phyloP scores from a whole-genome alignment of 2,329 filamentous ascomycete genomes.

The Aureobasidium zeae region DNA sequence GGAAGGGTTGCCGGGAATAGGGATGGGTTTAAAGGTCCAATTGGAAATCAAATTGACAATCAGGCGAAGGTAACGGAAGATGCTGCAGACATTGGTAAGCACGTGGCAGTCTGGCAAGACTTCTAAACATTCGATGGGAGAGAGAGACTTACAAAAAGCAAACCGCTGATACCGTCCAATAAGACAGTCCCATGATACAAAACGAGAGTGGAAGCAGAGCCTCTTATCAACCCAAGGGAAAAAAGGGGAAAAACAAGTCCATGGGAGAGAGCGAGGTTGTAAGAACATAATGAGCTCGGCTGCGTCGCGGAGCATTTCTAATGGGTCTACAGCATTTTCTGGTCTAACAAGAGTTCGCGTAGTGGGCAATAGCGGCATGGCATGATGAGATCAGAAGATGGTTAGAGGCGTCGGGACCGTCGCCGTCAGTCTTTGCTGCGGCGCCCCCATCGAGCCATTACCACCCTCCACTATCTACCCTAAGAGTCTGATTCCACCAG shows the following conservation, averaged over 20 bases:
- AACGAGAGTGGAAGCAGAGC: constrained; percentile 16
- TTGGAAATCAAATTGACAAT: constrained; percentile 78
- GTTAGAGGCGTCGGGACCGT: constrained; percentile 14
- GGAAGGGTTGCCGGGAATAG: constrained; percentile 69
- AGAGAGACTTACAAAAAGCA: constrained; percentile 18
- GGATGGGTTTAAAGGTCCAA: constrained; percentile 78
- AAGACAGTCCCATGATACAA: constrained; percentile 19
- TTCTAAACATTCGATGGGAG: no score
- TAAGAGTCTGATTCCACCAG: constrained; percentile 8
- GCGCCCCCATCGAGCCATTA: constrained; percentile 15
- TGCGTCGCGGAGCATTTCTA: constrained; percentile 9
- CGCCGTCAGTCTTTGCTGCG: constrained; percentile 14
- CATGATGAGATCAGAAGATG: constrained; percentile 18
- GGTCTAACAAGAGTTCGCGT: constrained; percentile 15
- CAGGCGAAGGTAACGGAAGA: constrained; percentile 79
- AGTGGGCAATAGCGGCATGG: constrained; percentile 17
- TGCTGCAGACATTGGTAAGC: constrained; percentile 41
- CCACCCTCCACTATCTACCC: constrained; percentile 14
- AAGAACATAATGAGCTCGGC: constrained; percentile 13
- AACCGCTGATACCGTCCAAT: constrained; percentile 17
- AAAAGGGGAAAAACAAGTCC: constrained; percentile 7
- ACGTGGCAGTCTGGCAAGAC: neutral
- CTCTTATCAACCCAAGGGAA: neutral
- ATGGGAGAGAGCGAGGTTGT: constrained; percentile 5
- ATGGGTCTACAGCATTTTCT: constrained; percentile 5